Evolutionary conservation across 495 filamentous ascomycete genomes (phyloP), one percentile per base, ranked within the genome.

Genomic region (Lophiostoma macrostomum): DNA sequence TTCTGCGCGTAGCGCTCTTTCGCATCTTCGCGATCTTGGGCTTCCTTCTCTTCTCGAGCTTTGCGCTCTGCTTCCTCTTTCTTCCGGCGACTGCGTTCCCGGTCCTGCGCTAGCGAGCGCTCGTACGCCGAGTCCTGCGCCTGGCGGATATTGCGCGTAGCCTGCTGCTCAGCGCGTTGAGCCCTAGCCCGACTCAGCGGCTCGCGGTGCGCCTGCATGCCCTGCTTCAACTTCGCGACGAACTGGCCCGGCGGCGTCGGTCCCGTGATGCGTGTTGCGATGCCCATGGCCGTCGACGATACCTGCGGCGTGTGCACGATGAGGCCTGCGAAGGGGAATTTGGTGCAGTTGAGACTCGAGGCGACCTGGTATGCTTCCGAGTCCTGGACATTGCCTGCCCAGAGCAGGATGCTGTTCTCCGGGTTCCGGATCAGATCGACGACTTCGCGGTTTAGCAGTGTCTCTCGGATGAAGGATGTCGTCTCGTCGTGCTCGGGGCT

Each of bases 401-500:
- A 98, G 3, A 97, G 65, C 2, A 96, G 73, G 32, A 96, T 78
- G 56, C 87, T 84, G 64, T 90, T 86, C 29, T 73, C 70, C 2
- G 81, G 76, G 52, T 88, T 77, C 46, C 80, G 85, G 64, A 97
- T 61, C 52, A 87, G 95, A 20, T 73, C 66, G 14, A 84, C 74
- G 2, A 95, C 80, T 38, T 91, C 84, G 14, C 79, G 80, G 10
- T 85, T 77, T 6, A 94, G 75, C 0, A 98, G 78, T 0, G 90
- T 96, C 32, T 91, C 81, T 10, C 78, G 78, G 42, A 93, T 82
- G 73, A 91, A 98, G n/a, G 80, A 73, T 19, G 78, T 77, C 3
- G 88, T 96, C 60, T 95, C 88, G 60, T 96, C 93, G 65, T 98
- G 91, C 60, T 97, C 94, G 0, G 91, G 88, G 1, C 89, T 89